These are phyloP conservation scores for Nicotiana paniculata DNA, from an alignment of 257 asterid species.

Conservation along the genomic window DNA sequence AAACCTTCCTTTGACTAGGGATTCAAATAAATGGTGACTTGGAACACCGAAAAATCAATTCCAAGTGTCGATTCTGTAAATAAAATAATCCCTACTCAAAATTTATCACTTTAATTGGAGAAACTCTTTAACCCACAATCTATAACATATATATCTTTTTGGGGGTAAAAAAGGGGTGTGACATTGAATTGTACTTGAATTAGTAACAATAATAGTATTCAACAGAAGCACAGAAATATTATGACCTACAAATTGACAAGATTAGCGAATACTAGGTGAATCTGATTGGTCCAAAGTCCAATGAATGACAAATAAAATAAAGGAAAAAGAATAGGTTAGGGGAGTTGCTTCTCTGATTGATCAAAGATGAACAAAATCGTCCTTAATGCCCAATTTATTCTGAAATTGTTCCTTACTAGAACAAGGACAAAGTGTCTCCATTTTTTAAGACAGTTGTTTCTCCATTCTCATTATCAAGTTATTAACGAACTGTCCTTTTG, in stretches of 20 bases:
- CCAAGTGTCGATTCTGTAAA: too few species aligned
- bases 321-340: not conserved
- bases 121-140: too few species aligned
- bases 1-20: too few species aligned
- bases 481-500: not conserved
- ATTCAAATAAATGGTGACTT: too few species aligned
- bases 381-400: not conserved
- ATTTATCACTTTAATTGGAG: too few species aligned
- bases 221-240: not conserved
- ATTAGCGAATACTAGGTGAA: conserved; percentile 4
- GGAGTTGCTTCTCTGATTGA: conserved; percentile 13
- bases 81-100: too few species aligned
- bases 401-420: not conserved
- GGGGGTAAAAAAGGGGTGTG: too few species aligned
- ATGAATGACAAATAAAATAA: not conserved
- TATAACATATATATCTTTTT: too few species aligned
- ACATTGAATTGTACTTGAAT: not conserved
- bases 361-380: not conserved
- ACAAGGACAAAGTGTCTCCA: too few species aligned
- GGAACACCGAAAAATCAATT: too few species aligned
- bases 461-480: not conserved
- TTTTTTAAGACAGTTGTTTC: not conserved
- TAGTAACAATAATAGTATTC: not conserved
- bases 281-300: not conserved
- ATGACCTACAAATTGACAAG: not conserved